These are phyloP conservation scores for Kuraishia ogatae DNA, from an alignment of 805 yeast genomes.

Conservation along the genomic window DNA sequence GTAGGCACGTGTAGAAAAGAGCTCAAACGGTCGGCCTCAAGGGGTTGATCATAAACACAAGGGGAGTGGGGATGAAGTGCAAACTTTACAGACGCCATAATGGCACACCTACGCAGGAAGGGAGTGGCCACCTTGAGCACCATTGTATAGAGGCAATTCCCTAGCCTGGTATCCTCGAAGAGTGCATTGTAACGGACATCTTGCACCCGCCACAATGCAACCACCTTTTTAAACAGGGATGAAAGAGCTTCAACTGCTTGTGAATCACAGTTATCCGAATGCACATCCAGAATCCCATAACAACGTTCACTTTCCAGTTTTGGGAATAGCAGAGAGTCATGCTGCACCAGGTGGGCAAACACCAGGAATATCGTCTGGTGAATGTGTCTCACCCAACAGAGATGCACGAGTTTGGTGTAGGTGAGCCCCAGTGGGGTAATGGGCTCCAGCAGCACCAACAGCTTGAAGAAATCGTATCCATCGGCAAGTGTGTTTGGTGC, in stretches of 20 bases:
- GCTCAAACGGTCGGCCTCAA: conserved; percentile 51
- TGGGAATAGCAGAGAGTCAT: neutral
- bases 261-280: neutral
- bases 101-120: conserved; percentile 53
- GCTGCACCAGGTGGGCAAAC: neutral
- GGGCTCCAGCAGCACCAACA: conserved; percentile 41
- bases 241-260: neutral
- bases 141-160: conserved; percentile 34
- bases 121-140: conserved; percentile 50
- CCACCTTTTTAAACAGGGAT: neutral
- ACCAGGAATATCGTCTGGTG: conserved; percentile 30
- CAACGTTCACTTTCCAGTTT: neutral
- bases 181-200: neutral
- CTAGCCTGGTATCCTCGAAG: neutral
- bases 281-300: neutral
- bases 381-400: conserved; percentile 44
- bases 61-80: conserved; percentile 28
- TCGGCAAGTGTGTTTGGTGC: neutral
- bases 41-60: conserved; percentile 10
- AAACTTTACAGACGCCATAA: conserved; percentile 45
- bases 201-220: neutral
- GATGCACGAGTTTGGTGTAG: conserved; percentile 36
- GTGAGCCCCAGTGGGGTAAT: conserved; percentile 32
- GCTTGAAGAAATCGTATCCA: conserved; percentile 40
- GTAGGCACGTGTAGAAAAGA: conserved; percentile 24